phyloP scores from a whole-genome alignment of 2,329 filamentous ascomycete genomes.

The Colletotrichum higginsianum region DNA sequence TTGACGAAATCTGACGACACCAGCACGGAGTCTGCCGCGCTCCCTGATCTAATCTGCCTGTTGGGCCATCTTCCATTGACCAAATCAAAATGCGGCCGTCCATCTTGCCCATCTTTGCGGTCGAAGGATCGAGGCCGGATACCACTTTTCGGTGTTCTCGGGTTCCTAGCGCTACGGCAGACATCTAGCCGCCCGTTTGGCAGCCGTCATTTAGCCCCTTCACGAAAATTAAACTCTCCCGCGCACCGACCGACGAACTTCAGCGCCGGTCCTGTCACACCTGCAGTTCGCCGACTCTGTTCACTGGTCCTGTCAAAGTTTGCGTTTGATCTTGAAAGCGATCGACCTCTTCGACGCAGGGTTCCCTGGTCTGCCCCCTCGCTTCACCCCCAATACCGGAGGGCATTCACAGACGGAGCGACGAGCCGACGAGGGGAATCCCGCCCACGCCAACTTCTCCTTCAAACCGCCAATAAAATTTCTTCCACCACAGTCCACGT shows the following conservation, averaged over 20 bases:
- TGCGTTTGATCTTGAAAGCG: conserved; percentile 17
- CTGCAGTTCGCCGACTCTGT: conserved; percentile 27
- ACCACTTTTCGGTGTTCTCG: background rate
- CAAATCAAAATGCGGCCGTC: background rate
- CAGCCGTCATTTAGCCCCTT: conserved; percentile 7
- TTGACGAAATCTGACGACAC: conserved; percentile 25
- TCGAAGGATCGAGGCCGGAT: conserved; percentile 28
- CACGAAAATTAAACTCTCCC: conserved; percentile 3
- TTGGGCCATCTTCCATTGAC: background rate
- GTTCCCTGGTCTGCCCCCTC: conserved; percentile 13
- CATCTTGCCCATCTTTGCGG: conserved; percentile 10
- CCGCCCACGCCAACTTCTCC: conserved; percentile 8
- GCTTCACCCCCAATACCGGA: conserved; percentile 6
- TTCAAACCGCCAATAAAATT: conserved; percentile 8
- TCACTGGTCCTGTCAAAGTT: conserved; percentile 15
- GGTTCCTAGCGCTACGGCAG: background rate
- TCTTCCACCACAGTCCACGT: background rate
- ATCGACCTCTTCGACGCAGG: conserved; percentile 6
- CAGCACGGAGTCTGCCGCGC: background rate
- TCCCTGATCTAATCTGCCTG: conserved; percentile 14
- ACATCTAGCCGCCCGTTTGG: background rate
- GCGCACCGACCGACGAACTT: background rate
- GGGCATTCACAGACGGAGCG: conserved; percentile 25
- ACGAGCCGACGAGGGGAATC: conserved; percentile 9
- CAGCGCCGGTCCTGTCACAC: conserved; percentile 4